Percentiles rank a stretch among this genome's conserved stretches.
Evolutionary conservation across 139 green algal species (phyloP).

Genomic region (Micractinium conductrix): DNA sequence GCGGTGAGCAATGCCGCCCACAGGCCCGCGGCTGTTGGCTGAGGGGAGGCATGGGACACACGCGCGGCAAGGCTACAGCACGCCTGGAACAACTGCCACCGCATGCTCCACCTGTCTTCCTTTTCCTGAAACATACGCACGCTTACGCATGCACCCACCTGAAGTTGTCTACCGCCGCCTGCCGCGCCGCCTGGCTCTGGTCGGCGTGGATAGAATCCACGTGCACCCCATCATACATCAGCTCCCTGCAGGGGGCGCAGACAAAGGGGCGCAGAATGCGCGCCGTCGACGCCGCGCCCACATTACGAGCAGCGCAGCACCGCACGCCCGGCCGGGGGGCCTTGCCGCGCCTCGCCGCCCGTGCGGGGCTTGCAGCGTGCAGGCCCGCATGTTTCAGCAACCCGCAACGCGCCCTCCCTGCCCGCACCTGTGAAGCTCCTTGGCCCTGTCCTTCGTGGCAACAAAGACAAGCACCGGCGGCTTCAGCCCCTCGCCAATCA

Average conservation of each 20-base stretch:
- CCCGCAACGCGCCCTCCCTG: neutral
- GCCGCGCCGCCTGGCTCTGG: constrained; percentile 65
- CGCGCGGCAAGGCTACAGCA: no score
- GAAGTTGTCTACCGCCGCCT: constrained; percentile 82
- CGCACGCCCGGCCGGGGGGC: no score
- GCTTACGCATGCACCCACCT: no score
- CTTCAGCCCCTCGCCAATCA: constrained; percentile 79
- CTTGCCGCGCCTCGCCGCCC: no score
- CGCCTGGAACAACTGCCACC: no score
- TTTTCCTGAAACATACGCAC: no score
- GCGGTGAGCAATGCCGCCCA: neutral
- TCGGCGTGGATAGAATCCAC: constrained; percentile 87
- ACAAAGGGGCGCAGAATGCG: neutral
- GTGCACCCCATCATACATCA: constrained; percentile 86
- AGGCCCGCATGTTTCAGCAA: neutral
- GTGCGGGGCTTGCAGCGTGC: neutral
- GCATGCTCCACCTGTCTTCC: neutral
- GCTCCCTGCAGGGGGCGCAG: constrained; percentile 62
- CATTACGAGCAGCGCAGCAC: no score
- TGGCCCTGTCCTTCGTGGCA: constrained; percentile 86
- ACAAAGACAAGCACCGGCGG: constrained; percentile 95
- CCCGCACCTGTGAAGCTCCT: constrained; percentile 66
- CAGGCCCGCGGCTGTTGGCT: no score
- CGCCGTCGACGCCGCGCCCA: no score
- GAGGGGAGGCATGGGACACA: neutral